phyloP scores from a whole-genome alignment of 495 filamentous ascomycete species.

The Trichoderma reesei region DNA sequence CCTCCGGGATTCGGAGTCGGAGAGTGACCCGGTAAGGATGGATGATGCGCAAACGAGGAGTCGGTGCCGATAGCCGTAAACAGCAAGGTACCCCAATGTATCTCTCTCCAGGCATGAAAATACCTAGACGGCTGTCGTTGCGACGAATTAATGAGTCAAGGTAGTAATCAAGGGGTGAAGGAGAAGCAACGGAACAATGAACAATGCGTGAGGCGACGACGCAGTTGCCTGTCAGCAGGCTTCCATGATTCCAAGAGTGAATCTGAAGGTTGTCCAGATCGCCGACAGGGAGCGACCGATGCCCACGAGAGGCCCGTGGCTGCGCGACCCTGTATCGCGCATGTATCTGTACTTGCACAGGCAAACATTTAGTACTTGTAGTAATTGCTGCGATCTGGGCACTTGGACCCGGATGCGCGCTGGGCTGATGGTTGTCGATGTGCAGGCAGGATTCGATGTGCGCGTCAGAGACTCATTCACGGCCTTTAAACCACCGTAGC shows the following conservation, averaged over 20 bases:
- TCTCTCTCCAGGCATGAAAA: too few relatives aligned
- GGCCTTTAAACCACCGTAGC: too few relatives aligned
- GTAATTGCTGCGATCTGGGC: too few relatives aligned
- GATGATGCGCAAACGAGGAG: neutral
- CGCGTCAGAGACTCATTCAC: too few relatives aligned
- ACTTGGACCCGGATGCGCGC: neutral
- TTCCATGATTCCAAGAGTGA: neutral
- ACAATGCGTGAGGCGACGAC: too few relatives aligned
- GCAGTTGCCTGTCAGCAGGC: too few relatives aligned
- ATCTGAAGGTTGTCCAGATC: neutral
- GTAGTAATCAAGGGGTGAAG: neutral
- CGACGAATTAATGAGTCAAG: neutral
- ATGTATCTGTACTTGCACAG: neutral
- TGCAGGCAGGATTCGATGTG: too few relatives aligned
- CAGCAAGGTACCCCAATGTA: too few relatives aligned
- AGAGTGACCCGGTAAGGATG: neutral
- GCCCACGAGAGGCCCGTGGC: too few relatives aligned
- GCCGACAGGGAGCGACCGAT: neutral
- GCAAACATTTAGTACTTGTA: too few relatives aligned
- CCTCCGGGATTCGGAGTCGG: slow-evolving; percentile 4
- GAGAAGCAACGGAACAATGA: neutral
- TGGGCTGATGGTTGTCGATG: too few relatives aligned
- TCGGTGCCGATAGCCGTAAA: neutral
- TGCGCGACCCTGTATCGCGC: too few relatives aligned
- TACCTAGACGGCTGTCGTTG: neutral